Evolutionary conservation across 305 asterid species (phyloP), one percentile per base, ranked within the genome.

Genomic region (Fraxinus greggii): DNA sequence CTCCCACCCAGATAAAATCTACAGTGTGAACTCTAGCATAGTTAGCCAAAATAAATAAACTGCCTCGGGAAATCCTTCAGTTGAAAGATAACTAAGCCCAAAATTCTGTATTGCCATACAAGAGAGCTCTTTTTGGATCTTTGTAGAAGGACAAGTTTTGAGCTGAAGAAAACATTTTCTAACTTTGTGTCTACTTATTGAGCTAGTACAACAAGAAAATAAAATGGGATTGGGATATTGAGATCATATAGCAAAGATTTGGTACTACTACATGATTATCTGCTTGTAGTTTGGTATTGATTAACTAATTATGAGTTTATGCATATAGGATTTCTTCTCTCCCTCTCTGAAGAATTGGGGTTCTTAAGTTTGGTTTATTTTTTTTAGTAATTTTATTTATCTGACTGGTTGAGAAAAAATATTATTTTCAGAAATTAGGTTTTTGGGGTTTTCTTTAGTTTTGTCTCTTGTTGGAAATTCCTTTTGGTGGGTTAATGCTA

Each of bases 161-260:
- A 23, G 70, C 31, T 2, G 17, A 23, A 19, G 70, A 9, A 23
- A 19, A 23, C 7, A 1, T 54, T 54, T 6, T 54, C 24, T 5
- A 54, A n/a, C 63, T 61, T 23, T 2, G 0, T 23, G 10, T 61
- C 31, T 7, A 61, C 15, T 7, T 21, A 23, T 61, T 3, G 31
- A 23, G 31, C 29, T 0, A 23, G 70, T 61, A 61, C 70, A 61
- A 7, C 31, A 8, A 61, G 6, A 61, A 42, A 42, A 42, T 42
- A 42, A 42, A 42, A 42, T 3, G 51, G 51, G 54, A 42, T 42
- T 15, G 5, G n/a, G 54, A 42, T 42, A 42, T 42, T 42, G 54
- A 42, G 54, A 42, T 42, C 54, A 42, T 42, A 42, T 3, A 12
- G n/a, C n/a, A 42, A 42, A 93, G 92, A 95, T 93, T 93, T 92